phyloP scores from a whole-genome alignment of 768 basidiomycete genomes.

The Pleurotus sapidus region DNA sequence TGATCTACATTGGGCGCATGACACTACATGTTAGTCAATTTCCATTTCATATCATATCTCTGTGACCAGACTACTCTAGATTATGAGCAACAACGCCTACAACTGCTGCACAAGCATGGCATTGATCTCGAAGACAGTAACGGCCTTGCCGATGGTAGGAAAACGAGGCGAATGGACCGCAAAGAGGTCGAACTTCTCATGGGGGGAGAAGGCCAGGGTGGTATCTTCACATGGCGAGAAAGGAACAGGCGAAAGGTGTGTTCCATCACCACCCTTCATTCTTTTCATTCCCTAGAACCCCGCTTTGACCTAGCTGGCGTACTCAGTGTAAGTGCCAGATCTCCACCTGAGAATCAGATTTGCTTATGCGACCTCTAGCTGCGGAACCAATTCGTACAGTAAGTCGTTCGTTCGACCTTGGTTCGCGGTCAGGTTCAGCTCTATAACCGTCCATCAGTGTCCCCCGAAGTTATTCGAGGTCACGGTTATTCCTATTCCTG shows the following conservation, averaged over 20 bases:
- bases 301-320: conserved; percentile 58
- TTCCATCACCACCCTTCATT: conserved; percentile 6
- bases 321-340: conserved; percentile 69
- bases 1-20: conserved; percentile 96
- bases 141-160: conserved; percentile 61
- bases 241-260: conserved; percentile 85
- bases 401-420: conserved; percentile 30
- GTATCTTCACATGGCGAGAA: conserved; percentile 94
- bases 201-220: conserved; percentile 79
- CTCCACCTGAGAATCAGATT: conserved; percentile 11
- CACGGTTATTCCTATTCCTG: conserved; percentile 93
- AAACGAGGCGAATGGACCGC: conserved; percentile 76
- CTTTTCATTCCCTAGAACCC: conserved; percentile 16
- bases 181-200: conserved; percentile 82
- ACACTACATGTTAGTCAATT: conserved; percentile 71
- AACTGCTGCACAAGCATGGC: conserved; percentile 88
- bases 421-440: conserved; percentile 14
- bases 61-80: conserved; percentile 43
- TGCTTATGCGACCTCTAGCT: conserved; percentile 38
- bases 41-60: conserved; percentile 11
- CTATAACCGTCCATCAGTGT: conserved; percentile 50
- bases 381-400: conserved; percentile 88
- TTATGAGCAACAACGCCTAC: conserved; percentile 90
- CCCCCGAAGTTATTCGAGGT: conserved; percentile 85
- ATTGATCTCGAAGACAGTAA: conserved; percentile 87